Evolutionary conservation across 2,329 filamentous ascomycete species (phyloP), one percentile per base, ranked within the genome.

Genomic region (Calonectria ilicicola): DNA sequence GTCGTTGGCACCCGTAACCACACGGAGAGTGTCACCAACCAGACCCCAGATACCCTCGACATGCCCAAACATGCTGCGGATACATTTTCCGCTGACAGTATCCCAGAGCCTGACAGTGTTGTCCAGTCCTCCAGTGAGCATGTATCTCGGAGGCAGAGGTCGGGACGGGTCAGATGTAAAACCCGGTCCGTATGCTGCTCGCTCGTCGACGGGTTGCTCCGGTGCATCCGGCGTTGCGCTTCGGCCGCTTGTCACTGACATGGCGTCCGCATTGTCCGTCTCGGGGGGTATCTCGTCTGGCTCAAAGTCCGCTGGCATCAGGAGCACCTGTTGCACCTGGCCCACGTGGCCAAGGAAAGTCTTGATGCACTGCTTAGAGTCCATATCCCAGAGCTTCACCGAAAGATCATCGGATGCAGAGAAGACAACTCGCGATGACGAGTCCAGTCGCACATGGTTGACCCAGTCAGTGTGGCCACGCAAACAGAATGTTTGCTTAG

Each of bases 11-110:
- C 96, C 96, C 21, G 93, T 95, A 17, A 98, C 95, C 19, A 98
- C 91, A 14, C 97, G 92, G 23, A 98, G 86, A 1, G 94, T 96
- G 84, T 98, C 96, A 3, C 94, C 96, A 0, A 94, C 95, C 3
- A 99, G 88, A 7, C 94, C 94, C 97, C 97, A 99, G 23, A 99
- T 93, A 38, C 97, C 97, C 83, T 99, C 97, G 26, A 99, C 91
- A 80, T 99, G 97, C 0, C 97, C 97, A 82, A 98, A 99, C 87
- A 98, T 98, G 38, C 95, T 98, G 74, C 95, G 94, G 40, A 98
- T 89, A 79, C 95, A 98, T 75, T 91, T 91, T 44, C 95, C 95
- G 0, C 93, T 93, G 6, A 90, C 90, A 1, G 95, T 94, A 82
- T 98, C 95, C 96, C 97, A 99, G 23, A 98, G 89, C 14, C 96